Conservation (phyloP, 306 rosid species). For the Carpinus fangiana region DNA sequence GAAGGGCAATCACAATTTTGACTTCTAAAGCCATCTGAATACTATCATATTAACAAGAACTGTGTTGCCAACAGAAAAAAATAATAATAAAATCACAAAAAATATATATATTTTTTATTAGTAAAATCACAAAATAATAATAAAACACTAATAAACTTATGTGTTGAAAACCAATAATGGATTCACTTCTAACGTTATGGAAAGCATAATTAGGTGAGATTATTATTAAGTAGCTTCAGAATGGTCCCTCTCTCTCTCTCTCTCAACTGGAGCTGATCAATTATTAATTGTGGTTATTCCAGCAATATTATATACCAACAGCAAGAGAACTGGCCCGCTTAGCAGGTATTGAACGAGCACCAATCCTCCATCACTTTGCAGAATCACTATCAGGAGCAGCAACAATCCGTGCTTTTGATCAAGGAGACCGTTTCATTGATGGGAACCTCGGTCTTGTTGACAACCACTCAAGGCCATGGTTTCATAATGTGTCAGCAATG, state of each 20-base stretch:
- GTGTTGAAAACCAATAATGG: neutral
- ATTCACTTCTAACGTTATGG: neutral
- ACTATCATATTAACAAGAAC: slow-evolving; percentile 4
- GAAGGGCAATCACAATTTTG: neutral
- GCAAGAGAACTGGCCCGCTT: slow-evolving; percentile 94
- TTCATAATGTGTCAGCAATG: slow-evolving; percentile 90
- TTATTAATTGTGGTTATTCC: slow-evolving; percentile 32
- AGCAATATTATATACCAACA: slow-evolving; percentile 90
- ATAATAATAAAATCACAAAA: neutral
- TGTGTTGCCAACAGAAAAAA: neutral
- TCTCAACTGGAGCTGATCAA: slow-evolving; percentile 12
- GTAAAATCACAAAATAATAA: neutral
- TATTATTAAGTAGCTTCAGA: neutral
- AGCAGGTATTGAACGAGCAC: slow-evolving; percentile 79
- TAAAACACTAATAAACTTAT: neutral
- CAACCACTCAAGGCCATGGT: slow-evolving; percentile 84
- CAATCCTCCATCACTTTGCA: slow-evolving; percentile 89
- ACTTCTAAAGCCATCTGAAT: neutral
- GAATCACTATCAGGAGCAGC: slow-evolving; percentile 97
- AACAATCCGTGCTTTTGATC: slow-evolving; percentile 87
- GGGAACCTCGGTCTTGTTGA: slow-evolving; percentile 73
- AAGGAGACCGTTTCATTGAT: slow-evolving; percentile 63
- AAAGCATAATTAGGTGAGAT: neutral
- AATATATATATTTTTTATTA: neutral
- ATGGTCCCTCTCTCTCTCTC: neutral